Conservation (phyloP, 2,329 filamentous ascomycete genomes). For the Pleomassaria siparia region DNA sequence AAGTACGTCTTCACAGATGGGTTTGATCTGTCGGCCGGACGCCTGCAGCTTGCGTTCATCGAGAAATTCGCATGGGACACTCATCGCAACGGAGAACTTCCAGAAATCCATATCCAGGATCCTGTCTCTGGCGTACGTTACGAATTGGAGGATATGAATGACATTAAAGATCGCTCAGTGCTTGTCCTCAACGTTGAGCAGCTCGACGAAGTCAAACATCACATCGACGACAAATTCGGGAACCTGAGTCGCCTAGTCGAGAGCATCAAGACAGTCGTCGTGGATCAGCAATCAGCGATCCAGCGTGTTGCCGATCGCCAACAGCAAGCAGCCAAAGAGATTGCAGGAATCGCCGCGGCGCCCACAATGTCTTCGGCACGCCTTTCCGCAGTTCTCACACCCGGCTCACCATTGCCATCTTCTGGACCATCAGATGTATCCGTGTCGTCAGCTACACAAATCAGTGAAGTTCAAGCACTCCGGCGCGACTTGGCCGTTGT, state of each 20-base stretch:
- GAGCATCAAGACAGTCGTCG: conserved; percentile 78
- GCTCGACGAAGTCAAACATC: conserved; percentile 92
- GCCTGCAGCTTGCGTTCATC: conserved; percentile 93
- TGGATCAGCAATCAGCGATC: conserved; percentile 78
- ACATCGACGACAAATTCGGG: conserved; percentile 89
- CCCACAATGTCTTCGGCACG: conserved; percentile 37
- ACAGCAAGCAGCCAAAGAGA: conserved; percentile 83
- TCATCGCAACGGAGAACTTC: conserved; percentile 90
- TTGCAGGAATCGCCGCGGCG: conserved; percentile 65
- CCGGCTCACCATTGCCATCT: conserved; percentile 27
- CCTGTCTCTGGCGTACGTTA: conserved; percentile 94
- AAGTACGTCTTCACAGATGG: conserved; percentile 90
- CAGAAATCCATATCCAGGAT: conserved; percentile 98
- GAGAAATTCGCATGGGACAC: conserved; percentile 99
- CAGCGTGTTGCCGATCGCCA: conserved; percentile 89
- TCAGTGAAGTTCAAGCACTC: conserved; percentile 77
- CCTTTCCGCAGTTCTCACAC: conserved; percentile 36
- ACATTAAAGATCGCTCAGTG: conserved; percentile 93
- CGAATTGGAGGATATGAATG: conserved; percentile 87
- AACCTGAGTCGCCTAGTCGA: conserved; percentile 81
- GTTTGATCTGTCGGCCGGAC: conserved; percentile 80
- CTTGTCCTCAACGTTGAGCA: conserved; percentile 92
- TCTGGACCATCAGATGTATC: conserved; percentile 23
- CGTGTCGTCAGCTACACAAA: conserved; percentile 58
- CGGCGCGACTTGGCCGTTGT: conserved; percentile 87